Conservation (phyloP, 441 rosid genomes). For the Populus hybrid region DNA sequence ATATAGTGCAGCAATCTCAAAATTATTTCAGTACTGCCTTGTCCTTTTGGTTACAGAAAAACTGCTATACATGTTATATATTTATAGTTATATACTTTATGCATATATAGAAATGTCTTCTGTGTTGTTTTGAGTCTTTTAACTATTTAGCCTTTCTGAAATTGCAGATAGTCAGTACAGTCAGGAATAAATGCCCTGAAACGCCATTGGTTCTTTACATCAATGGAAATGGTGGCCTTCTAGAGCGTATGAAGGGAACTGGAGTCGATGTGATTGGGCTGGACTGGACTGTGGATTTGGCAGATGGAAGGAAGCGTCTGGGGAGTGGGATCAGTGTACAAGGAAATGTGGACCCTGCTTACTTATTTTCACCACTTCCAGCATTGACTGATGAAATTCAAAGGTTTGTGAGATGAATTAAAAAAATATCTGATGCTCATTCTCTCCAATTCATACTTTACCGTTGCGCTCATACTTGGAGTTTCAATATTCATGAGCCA, state of each 20-base stretch:
- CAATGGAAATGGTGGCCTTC: slow-evolving; percentile 90
- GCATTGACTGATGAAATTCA: slow-evolving; percentile 83
- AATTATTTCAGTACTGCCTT: not conserved
- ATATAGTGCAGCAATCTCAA: not conserved
- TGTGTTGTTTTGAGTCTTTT: slow-evolving; percentile 4
- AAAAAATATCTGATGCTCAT: not conserved
- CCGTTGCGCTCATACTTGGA: not conserved
- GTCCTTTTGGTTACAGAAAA: not conserved
- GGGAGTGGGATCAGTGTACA: slow-evolving; percentile 70
- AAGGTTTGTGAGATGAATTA: slow-evolving; percentile 38
- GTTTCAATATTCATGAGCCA: not conserved
- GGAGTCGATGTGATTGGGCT: slow-evolving; percentile 96
- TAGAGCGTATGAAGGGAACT: slow-evolving; percentile 83
- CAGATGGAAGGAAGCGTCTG: slow-evolving; percentile 79
- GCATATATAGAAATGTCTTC: not conserved
- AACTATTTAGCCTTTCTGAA: slow-evolving; percentile 4
- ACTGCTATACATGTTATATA: not conserved
- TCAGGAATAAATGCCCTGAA: slow-evolving; percentile 65
- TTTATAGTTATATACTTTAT: not conserved
- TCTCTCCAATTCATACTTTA: not conserved
- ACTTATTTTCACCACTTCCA: slow-evolving; percentile 72
- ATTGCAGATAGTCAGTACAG: slow-evolving; percentile 59
- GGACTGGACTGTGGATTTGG: slow-evolving; percentile 99
- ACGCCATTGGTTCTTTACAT: slow-evolving; percentile 86
- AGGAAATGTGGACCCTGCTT: slow-evolving; percentile 93